Percentiles rank a stretch among this genome's conserved stretches.
These are phyloP conservation scores for Zanthoxylum bungeanum DNA, from an alignment of 345 rosid genomes.

Conservation along the genomic window DNA sequence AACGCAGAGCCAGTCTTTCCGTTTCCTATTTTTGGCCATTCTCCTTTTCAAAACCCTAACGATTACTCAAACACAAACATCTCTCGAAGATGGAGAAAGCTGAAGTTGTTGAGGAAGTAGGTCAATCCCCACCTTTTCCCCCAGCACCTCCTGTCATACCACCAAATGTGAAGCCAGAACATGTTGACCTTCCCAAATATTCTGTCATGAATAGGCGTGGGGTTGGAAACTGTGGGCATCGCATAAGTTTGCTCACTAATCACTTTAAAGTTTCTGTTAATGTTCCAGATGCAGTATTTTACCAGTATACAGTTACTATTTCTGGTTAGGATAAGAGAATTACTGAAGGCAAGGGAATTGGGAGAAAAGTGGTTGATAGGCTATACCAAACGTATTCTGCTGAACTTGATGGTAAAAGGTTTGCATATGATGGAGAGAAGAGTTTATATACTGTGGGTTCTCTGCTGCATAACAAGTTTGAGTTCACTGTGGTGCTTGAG, in stretches of 20 bases:
- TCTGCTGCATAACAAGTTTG: conserved; percentile 57
- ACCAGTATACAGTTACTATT: conserved; percentile 75
- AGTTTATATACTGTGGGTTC: conserved; percentile 73
- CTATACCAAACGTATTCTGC: conserved; percentile 65
- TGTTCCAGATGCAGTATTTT: conserved; percentile 56
- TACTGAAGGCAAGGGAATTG: conserved; percentile 61
- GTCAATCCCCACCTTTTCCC: conserved; percentile 28
- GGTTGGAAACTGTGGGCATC: conserved; percentile 47
- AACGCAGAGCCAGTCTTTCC: background rate
- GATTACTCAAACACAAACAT: background rate
- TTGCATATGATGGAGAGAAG: conserved; percentile 87
- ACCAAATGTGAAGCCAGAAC: conserved; percentile 27
- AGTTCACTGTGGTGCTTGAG: conserved; percentile 66
- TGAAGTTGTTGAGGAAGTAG: conserved; percentile 10
- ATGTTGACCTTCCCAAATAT: conserved; percentile 33
- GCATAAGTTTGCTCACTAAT: conserved; percentile 54
- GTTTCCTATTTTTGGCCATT: background rate
- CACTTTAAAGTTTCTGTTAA: conserved; percentile 63
- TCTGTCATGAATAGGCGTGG: conserved; percentile 48
- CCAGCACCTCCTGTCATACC: conserved; percentile 26
- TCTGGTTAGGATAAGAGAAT: conserved; percentile 45
- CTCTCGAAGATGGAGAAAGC: conserved; percentile 41
- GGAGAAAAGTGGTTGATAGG: conserved; percentile 66
- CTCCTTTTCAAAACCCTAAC: background rate
- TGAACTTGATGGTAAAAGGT: conserved; percentile 52